Evolutionary conservation across 345 rosid genomes (phyloP), one percentile per base, ranked within the genome.

Genomic region (Syzygium aromaticum): DNA sequence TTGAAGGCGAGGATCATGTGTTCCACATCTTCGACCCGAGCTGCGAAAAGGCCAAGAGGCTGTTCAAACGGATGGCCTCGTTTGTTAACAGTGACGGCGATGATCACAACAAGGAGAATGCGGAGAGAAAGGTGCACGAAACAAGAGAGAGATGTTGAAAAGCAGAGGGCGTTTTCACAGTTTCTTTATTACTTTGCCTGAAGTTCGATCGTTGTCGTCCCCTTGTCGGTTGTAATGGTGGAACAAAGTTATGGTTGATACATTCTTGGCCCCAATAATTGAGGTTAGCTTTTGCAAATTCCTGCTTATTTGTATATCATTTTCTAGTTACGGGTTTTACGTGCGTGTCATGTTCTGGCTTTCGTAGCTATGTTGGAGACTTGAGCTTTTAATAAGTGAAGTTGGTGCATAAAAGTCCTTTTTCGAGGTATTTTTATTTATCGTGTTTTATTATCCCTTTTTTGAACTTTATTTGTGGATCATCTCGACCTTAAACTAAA

Each of bases 1-100:
- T 92, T 0, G 91, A 91, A 87, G 96, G 90, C 30, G 95, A 92
- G 54, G 96, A 91, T 91, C 98, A 96, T 46, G 95, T 94, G 6
- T 96, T 96, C 85, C 97, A 95, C 88, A 90, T 95, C 22, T 89
- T 94, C 52, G 91, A 94, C 52, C 95, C 92, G 0, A 86, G 89
- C 57, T 86, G 92, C 59, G 89, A 89, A 40, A 95, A 94, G 86
- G 96, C 96, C 84, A 89, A 59, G 52, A 87, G 86, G 84, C 56
- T 95, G 88, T 28, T 91, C 84, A 91, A 89, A 25, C 61, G 93
- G 25, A 73, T 92, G 90, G 95, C 94, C 87, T 85, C 89, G 63
- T 94, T 91, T 90, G 80, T 95, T 3, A 92, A 92, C 89, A 84
- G 82, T 38, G 82, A 73, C 5, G 82, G 80, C 12, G 82, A 73